A percentile compares a stretch with the other conserved stretches of the same genome.
These are phyloP conservation scores for Parastagonospora avenae DNA, from an alignment of 2,329 filamentous ascomycete genomes.

Conservation along the genomic window DNA sequence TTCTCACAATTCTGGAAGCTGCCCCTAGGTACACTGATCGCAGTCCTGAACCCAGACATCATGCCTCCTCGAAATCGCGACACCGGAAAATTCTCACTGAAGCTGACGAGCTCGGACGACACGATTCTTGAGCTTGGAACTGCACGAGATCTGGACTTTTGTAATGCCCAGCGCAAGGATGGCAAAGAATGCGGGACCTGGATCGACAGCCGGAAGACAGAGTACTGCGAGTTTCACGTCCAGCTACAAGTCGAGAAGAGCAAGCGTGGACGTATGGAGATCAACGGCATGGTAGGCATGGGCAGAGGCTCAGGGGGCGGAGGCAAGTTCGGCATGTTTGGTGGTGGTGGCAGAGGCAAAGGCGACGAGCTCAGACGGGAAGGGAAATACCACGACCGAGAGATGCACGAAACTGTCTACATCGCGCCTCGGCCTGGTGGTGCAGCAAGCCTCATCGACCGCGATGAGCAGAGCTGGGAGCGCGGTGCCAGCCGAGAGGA, in stretches of 20 bases:
- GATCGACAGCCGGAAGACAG: constrained; percentile 86
- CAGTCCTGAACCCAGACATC: constrained; percentile 87
- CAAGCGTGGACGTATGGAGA: constrained; percentile 72
- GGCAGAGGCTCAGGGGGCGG: constrained; percentile 33
- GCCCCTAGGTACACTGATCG: constrained; percentile 86
- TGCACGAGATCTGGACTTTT: constrained; percentile 85
- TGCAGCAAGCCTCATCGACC: constrained; percentile 68
- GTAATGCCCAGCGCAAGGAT: constrained; percentile 82
- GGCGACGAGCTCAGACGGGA: constrained; percentile 37
- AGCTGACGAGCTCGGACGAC: constrained; percentile 84
- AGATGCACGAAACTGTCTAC: constrained; percentile 59
- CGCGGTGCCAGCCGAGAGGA: constrained; percentile 66
- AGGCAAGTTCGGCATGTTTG: constrained; percentile 41
- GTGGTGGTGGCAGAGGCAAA: constrained; percentile 32
- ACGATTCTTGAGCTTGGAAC: constrained; percentile 87
- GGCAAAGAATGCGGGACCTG: constrained; percentile 80
- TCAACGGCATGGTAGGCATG: constrained; percentile 71
- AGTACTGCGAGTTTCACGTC: constrained; percentile 92
- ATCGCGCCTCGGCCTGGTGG: constrained; percentile 52
- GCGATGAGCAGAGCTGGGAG: constrained; percentile 53
- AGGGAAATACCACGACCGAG: constrained; percentile 60
- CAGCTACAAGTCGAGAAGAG: constrained; percentile 78
- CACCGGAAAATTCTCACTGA: constrained; percentile 83
- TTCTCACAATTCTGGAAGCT: constrained; percentile 95
- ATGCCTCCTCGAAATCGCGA: constrained; percentile 84